Percentiles rank a stretch among this genome's conserved stretches.
Conservation (phyloP, 805 yeast genomes). For the Ogataea henricii region DNA sequence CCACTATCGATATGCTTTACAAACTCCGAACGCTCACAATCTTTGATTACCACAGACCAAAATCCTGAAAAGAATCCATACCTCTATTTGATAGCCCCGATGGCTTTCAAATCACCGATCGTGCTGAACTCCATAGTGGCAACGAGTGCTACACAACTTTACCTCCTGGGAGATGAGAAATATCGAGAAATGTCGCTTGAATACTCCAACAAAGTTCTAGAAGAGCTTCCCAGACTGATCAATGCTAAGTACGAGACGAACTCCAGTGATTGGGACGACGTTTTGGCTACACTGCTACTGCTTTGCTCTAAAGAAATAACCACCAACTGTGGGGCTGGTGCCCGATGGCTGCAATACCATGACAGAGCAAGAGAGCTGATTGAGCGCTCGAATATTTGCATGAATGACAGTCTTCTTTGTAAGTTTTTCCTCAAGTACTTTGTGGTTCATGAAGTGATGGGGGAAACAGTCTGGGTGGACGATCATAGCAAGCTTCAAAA, state of each 20-base stretch:
- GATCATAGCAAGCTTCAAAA: constrained; percentile 15
- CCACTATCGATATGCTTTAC: constrained; percentile 44
- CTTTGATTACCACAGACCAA: background rate
- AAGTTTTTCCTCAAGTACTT: constrained; percentile 41
- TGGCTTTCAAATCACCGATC: constrained; percentile 36
- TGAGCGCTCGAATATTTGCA: constrained; percentile 28
- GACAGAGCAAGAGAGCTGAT: constrained; percentile 41
- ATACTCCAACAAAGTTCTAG: constrained; percentile 34
- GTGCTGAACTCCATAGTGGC: constrained; percentile 40
- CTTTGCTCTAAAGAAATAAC: constrained; percentile 45
- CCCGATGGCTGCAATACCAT: constrained; percentile 41
- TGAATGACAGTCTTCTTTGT: constrained; percentile 35
- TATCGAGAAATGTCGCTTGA: constrained; percentile 31
- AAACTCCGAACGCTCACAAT: constrained; percentile 11
- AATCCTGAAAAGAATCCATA: constrained; percentile 40
- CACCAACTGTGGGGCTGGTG: constrained; percentile 39
- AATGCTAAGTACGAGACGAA: constrained; percentile 26
- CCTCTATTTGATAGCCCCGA: constrained; percentile 39
- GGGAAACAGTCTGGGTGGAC: constrained; percentile 43
- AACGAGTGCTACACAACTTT: constrained; percentile 39
- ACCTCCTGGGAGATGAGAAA: constrained; percentile 31
- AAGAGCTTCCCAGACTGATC: constrained; percentile 36
- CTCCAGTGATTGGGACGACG: constrained; percentile 41
- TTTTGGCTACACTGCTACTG: constrained; percentile 41
- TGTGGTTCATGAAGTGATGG: constrained; percentile 46